Evolutionary conservation across 1,139 yeast species (phyloP).

Genomic region (Sugiyamaella neomexicana): DNA sequence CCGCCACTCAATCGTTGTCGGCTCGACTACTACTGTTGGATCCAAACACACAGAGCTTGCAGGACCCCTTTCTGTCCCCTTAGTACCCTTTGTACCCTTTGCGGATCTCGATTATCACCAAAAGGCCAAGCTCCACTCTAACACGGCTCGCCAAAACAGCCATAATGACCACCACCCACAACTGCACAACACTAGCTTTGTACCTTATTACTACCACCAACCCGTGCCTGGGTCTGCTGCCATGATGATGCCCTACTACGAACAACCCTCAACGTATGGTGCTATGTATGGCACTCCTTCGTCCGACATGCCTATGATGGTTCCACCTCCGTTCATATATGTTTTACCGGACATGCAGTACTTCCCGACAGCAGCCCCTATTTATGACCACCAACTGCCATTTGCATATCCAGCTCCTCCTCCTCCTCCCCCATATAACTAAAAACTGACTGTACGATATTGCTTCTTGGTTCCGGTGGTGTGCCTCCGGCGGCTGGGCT

Average conservation of each 20-base stretch:
- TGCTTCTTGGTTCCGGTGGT: background rate
- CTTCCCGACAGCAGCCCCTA: constrained; percentile 1
- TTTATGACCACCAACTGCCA: constrained; percentile 10
- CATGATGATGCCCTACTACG: constrained; percentile 5
- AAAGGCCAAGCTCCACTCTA: background rate
- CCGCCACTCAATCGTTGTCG: constrained; percentile 4
- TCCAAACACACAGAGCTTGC: background rate
- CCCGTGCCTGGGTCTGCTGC: background rate
- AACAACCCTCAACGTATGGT: background rate
- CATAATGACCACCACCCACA: background rate
- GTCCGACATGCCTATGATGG: constrained; percentile 10
- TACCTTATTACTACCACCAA: constrained; percentile 8
- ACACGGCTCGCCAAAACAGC: background rate
- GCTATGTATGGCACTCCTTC: background rate
- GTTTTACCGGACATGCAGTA: background rate
- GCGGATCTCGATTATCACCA: background rate
- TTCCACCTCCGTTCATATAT: constrained; percentile 2
- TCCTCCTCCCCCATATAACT: constrained; percentile 6
- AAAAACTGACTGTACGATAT: background rate
- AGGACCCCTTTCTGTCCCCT: background rate
- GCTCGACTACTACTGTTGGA: background rate
- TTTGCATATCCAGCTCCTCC: constrained; percentile 10
- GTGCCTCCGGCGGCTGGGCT: constrained; percentile 12
- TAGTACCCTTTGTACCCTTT: too few species aligned
- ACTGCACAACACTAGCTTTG: too few species aligned